phyloP scores from a whole-genome alignment of 371 early-diverging fungal species.

The Sporodiniella umbellata region DNA sequence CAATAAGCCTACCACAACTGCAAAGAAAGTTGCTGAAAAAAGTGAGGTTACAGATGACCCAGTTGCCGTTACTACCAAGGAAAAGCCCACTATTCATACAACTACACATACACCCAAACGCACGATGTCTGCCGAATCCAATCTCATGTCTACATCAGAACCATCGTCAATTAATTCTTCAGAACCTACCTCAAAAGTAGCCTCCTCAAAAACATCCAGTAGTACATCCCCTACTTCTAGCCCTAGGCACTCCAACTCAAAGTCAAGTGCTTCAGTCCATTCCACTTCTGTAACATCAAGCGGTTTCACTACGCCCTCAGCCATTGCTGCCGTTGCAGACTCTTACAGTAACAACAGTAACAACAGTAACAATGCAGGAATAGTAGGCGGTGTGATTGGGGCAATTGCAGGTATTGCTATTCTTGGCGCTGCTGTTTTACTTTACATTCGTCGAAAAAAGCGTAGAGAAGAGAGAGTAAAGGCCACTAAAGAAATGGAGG shows the following conservation, averaged over 20 bases:
- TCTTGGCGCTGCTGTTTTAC: constrained; percentile 10
- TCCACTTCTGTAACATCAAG: constrained; percentile 1
- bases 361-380: constrained; percentile 2
- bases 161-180: neutral
- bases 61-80: neutral
- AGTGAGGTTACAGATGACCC: neutral
- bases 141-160: neutral
- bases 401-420: constrained; percentile 14
- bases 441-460: constrained; percentile 16
- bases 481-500: constrained; percentile 20
- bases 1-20: neutral
- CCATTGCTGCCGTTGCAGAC: neutral
- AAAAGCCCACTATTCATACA: neutral
- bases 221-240: neutral
- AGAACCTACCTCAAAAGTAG: too few species aligned
- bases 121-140: neutral
- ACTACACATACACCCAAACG: neutral
- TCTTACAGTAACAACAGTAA: neutral
- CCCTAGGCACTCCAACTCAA: neutral
- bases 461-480: constrained; percentile 11
- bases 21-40: neutral
- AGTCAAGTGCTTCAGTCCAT: neutral
- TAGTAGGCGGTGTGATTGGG: constrained; percentile 27
- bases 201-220: neutral
- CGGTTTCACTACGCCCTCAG: neutral